phyloP scores from a whole-genome alignment of 352 stramenopile species.

The Globisporangium splendens region DNA sequence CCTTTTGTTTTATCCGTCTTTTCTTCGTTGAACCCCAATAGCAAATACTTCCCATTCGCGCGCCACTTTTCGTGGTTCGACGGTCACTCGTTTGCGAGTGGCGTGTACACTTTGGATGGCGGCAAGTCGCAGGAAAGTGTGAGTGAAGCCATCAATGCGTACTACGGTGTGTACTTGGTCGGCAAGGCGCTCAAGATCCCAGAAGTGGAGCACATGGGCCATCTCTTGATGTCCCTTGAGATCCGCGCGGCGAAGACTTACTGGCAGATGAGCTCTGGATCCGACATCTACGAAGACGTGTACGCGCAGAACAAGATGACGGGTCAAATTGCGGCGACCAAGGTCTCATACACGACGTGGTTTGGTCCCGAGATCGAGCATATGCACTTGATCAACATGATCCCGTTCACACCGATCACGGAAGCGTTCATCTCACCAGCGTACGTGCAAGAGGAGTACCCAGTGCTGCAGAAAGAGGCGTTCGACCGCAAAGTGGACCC shows the following conservation, averaged over 20 bases:
- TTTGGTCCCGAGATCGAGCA: conserved; percentile 82
- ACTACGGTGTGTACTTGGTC: conserved; percentile 95
- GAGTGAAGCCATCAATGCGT: conserved; percentile 96
- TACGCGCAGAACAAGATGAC: conserved; percentile 85
- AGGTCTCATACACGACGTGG: conserved; percentile 87
- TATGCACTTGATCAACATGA: conserved; percentile 91
- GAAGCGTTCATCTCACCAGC: conserved; percentile 55
- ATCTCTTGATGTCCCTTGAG: conserved; percentile 91
- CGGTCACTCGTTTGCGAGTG: conserved; percentile 94
- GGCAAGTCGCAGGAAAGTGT: conserved; percentile 97
- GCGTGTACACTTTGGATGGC: conserved; percentile 92
- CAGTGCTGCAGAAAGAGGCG: conserved; percentile 65
- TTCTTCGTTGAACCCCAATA: too few species aligned
- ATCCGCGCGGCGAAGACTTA: conserved; percentile 93
- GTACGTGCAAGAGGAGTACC: conserved; percentile 81
- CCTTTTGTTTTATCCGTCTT: too few species aligned
- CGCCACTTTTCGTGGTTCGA: conserved; percentile 97
- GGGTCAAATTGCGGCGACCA: conserved; percentile 70
- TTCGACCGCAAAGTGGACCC: conserved; percentile 52
- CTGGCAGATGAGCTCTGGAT: conserved; percentile 90
- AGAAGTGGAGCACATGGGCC: conserved; percentile 84
- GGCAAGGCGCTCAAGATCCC: conserved; percentile 72
- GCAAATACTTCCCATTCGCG: conserved; percentile 87
- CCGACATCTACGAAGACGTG: conserved; percentile 64
- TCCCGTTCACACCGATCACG: conserved; percentile 88